phyloP scores from a whole-genome alignment of 805 yeast genomes.

The Diddensiella transvaalensis region DNA sequence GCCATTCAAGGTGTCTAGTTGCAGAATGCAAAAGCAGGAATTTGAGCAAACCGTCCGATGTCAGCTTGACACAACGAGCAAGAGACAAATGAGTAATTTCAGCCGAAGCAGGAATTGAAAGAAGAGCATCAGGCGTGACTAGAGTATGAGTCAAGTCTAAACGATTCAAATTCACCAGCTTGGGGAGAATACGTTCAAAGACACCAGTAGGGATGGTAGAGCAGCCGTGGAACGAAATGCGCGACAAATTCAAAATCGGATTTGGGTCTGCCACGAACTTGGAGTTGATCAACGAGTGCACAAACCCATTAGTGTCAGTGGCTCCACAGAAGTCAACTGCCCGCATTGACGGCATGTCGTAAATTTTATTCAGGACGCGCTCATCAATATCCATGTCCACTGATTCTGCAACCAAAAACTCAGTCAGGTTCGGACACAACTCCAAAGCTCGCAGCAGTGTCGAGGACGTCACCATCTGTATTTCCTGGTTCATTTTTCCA shows the following conservation, averaged over 20 bases:
- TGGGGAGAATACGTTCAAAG: constrained; percentile 55
- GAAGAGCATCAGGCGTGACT: constrained; percentile 59
- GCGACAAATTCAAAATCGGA: constrained; percentile 31
- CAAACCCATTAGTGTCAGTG: constrained; percentile 54
- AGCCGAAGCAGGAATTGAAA: constrained; percentile 52
- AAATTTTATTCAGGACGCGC: constrained; percentile 51
- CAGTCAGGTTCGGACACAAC: constrained; percentile 61
- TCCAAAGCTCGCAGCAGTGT: constrained; percentile 64
- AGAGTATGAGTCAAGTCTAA: constrained; percentile 81
- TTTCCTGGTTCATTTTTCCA: constrained; percentile 83
- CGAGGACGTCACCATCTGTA: constrained; percentile 78
- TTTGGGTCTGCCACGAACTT: constrained; percentile 17
- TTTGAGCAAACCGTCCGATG: constrained; percentile 66
- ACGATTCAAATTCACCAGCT: constrained; percentile 53
- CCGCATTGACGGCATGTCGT: constrained; percentile 56
- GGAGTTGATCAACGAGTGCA: constrained; percentile 49
- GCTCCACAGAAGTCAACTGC: constrained; percentile 89
- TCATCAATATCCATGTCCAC: constrained; percentile 77
- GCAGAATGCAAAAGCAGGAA: constrained; percentile 74
- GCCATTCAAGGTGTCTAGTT: constrained; percentile 55
- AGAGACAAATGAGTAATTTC: constrained; percentile 71
- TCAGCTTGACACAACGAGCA: constrained; percentile 60
- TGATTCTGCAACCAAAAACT: constrained; percentile 80
- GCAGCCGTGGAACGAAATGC: constrained; percentile 82
- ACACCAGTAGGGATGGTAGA: constrained; percentile 64